Base-by-base conservation (phyloP, 129 eudicot species). In the Centaurea solstitialis region DNA sequence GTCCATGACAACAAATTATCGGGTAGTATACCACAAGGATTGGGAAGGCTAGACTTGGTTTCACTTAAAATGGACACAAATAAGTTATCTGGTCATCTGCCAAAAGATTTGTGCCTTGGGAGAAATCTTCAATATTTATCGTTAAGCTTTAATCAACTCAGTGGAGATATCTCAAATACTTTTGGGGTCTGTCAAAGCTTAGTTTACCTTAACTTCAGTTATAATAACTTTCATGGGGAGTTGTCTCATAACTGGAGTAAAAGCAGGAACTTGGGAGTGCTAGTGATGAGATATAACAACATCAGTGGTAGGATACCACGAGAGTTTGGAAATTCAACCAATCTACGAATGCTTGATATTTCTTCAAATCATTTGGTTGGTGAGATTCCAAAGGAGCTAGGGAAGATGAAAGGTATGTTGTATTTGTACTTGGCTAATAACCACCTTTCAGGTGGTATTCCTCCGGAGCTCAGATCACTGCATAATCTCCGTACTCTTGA, bases 361-460 rank as follows among this genome's bases (percentile, higher is more conserved):
- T 26, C 30, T 0, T 26, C 30, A 26, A 26, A 26, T 26, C 30
- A 15, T 59, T 59, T 59, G 13, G 66, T 59, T 59, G 66, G 66
- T 59, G 66, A 59, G 66, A 59, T 86, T 57, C 86, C 89, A 33
- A 77, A 72, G 24, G 83, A 76, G 39, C 13, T 86, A 21, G 86
- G 89, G 22, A 59, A 59, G 22, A 59, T n/a, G 66, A 59, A 59
- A 59, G 20, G 66, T 1, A 59, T 59, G 66, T 59, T 59, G 9
- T 17, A 59, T 1, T 59, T 59, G 66, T 59, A 11, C 66, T 59
- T 59, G 66, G n/a, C 66, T 59, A 4, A 59, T 59, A 59, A 59
- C 20, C 22, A 59, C 15, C 83, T 82, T 18, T 85, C 85, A 0
- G 91, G 91, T 23, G 50, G 37, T 7, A 79, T 88, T n/a, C 91